A percentile compares a stretch with the other conserved stretches of the same genome.
phyloP scores from a whole-genome alignment of 768 basidiomycete species.

The Hortiboletus campestris region DNA sequence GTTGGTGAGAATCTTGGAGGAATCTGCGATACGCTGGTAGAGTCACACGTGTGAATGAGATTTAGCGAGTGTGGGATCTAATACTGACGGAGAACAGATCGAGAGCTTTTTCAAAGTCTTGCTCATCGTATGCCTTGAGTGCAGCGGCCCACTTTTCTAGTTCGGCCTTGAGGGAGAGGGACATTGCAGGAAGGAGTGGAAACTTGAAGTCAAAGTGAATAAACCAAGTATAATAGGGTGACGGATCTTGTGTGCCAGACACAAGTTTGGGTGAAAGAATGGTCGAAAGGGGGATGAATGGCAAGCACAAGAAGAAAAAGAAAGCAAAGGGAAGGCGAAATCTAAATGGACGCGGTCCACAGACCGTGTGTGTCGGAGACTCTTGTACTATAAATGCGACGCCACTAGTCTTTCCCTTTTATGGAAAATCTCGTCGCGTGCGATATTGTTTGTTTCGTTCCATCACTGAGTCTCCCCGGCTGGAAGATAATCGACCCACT shows the following conservation, averaged over 20 bases:
- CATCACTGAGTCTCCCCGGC: neutral
- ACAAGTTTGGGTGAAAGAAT: slow-evolving; percentile 17
- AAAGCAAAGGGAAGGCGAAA: neutral
- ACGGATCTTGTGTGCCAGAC: slow-evolving; percentile 29
- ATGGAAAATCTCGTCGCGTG: neutral
- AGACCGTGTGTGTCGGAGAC: neutral
- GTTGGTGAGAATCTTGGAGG: slow-evolving; percentile 88
- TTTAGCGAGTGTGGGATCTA: neutral
- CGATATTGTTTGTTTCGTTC: neutral
- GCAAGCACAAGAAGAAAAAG: neutral
- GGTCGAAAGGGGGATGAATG: slow-evolving; percentile 2
- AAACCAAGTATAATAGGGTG: neutral
- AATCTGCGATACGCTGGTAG: slow-evolving; percentile 72
- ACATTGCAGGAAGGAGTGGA: slow-evolving; percentile 17
- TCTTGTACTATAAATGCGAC: neutral
- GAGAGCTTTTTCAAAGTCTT: slow-evolving; percentile 75
- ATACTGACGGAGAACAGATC: slow-evolving; percentile 68
- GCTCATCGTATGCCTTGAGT: slow-evolving; percentile 82
- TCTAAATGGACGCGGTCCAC: slow-evolving; percentile 24
- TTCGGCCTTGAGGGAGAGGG: slow-evolving; percentile 62
- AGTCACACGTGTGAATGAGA: neutral
- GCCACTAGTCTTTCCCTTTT: neutral
- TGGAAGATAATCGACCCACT: neutral
- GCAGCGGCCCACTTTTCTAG: slow-evolving; percentile 88
- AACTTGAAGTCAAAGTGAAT: neutral